Conservation (phyloP, 1,139 yeast species). For the Yamadazyma triangularis region DNA sequence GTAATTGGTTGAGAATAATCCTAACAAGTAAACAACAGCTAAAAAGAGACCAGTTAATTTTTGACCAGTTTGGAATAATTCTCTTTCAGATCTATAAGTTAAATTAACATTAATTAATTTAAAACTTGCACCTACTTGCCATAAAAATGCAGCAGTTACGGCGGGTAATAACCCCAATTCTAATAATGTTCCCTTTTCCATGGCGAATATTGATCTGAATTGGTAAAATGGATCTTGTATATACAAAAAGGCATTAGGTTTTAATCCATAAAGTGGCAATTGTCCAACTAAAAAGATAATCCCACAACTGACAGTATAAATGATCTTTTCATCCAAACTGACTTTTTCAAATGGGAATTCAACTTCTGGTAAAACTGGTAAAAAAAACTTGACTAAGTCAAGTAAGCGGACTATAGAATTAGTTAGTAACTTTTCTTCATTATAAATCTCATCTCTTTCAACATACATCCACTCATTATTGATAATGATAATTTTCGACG, state of each 20-base stretch:
- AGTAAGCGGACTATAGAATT: slow-evolving; percentile 66
- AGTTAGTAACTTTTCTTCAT: slow-evolving; percentile 3
- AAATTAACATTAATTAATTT: slow-evolving; percentile 72
- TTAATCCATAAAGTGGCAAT: slow-evolving; percentile 73
- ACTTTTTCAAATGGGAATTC: slow-evolving; percentile 68
- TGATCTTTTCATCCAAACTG: slow-evolving; percentile 69
- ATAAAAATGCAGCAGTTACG: slow-evolving; percentile 62
- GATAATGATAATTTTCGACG: slow-evolving; percentile 8
- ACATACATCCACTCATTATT: slow-evolving; percentile 27
- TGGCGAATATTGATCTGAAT: slow-evolving; percentile 72
- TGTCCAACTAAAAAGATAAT: slow-evolving; percentile 60
- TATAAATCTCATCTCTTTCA: slow-evolving; percentile 2
- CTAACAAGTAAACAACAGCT: slow-evolving; percentile 45
- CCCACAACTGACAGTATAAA: slow-evolving; percentile 70
- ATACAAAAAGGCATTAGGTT: slow-evolving; percentile 32
- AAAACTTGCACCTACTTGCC: slow-evolving; percentile 82
- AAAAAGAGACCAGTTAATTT: slow-evolving; percentile 66
- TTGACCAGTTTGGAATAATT: slow-evolving; percentile 80
- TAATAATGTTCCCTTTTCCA: slow-evolving; percentile 71
- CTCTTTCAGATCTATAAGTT: slow-evolving; percentile 66
- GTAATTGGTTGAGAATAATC: slow-evolving; percentile 65
- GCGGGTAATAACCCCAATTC: slow-evolving; percentile 80
- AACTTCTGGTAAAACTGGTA: slow-evolving; percentile 79
- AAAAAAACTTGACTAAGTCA: slow-evolving; percentile 80
- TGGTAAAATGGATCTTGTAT: slow-evolving; percentile 67